A percentile compares a stretch with the other conserved stretches of the same genome.
Conservation (phyloP, 1,139 yeast species). For the Tardiomyces depauwii region DNA sequence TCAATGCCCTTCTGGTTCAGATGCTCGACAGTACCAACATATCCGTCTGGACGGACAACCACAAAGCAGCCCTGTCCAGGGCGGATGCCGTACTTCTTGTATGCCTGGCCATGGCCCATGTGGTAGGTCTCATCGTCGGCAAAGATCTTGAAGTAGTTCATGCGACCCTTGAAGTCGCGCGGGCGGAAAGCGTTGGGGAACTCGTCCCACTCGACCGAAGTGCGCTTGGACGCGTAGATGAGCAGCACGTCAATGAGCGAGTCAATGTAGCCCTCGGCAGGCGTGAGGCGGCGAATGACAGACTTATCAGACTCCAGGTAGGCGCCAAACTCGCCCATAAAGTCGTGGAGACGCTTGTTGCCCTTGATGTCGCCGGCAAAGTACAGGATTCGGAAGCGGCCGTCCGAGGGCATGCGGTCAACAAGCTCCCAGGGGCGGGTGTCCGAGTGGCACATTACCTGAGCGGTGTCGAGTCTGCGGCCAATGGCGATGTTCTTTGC, state of each 20-base stretch:
- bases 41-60: constrained; percentile 30
- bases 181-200: constrained; percentile 25
- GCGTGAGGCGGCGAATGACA: constrained; percentile 20
- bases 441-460: constrained; percentile 21
- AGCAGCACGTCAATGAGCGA: constrained; percentile 23
- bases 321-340: constrained; percentile 13
- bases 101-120: constrained; percentile 18
- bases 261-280: constrained; percentile 17
- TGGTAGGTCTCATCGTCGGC: constrained; percentile 20
- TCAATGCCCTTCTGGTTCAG: constrained; percentile 15
- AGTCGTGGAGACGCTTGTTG: constrained; percentile 7
- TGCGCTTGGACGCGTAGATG: constrained; percentile 18
- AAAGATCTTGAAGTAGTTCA: constrained; percentile 26
- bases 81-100: constrained; percentile 22
- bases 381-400: constrained; percentile 22
- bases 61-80: constrained; percentile 20
- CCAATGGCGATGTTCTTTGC: constrained; percentile 25
- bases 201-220: constrained; percentile 19
- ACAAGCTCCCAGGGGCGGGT: constrained; percentile 21
- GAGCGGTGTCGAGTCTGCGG: constrained; percentile 20
- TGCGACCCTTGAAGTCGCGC: constrained; percentile 20
- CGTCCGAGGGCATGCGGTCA: constrained; percentile 22
- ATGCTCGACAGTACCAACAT: constrained; percentile 22
- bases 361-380: constrained; percentile 21
- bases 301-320: constrained; percentile 11